A percentile compares a stretch with the other conserved stretches of the same genome.
Conservation (phyloP, 2,329 filamentous ascomycete genomes). For the Colletotrichum tanaceti region DNA sequence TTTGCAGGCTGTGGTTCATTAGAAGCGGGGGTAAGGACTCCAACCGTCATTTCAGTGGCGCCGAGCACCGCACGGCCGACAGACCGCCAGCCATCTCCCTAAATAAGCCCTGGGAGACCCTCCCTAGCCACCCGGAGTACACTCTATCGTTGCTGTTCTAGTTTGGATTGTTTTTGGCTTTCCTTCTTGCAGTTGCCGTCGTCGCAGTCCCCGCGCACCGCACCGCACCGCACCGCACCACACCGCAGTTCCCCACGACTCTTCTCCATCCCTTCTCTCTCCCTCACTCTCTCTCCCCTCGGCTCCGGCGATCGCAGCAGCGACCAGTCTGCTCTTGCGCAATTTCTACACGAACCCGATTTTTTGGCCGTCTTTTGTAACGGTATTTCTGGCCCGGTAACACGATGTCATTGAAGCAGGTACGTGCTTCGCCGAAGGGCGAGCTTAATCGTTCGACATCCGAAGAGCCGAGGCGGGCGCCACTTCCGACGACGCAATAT, state of each 20-base stretch:
- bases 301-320: conserved; percentile 23
- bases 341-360: background rate
- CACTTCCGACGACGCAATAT: background rate
- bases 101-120: conserved; percentile 42
- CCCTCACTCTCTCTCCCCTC: too few species aligned
- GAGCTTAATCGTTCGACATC: background rate
- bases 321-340: conserved; percentile 32
- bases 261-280: background rate
- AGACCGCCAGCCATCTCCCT: conserved; percentile 35
- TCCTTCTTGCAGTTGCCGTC: conserved; percentile 29
- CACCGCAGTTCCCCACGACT: conserved; percentile 35
- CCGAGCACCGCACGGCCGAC: conserved; percentile 40
- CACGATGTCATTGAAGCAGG: conserved; percentile 72
- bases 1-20: conserved; percentile 24
- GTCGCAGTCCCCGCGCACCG: background rate
- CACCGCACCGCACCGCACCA: background rate
- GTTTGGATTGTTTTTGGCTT: conserved; percentile 35
- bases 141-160: conserved; percentile 14
- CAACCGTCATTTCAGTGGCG: conserved; percentile 41
- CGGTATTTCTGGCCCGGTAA: conserved; percentile 9
- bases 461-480: background rate
- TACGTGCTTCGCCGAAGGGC: conserved; percentile 48
- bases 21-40: conserved; percentile 42
- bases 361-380: conserved; percentile 1
- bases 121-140: conserved; percentile 37